Evolutionary conservation across 1,139 yeast genomes (phyloP), one percentile per base, ranked within the genome.

Genomic region (Geotrichum siamense): DNA sequence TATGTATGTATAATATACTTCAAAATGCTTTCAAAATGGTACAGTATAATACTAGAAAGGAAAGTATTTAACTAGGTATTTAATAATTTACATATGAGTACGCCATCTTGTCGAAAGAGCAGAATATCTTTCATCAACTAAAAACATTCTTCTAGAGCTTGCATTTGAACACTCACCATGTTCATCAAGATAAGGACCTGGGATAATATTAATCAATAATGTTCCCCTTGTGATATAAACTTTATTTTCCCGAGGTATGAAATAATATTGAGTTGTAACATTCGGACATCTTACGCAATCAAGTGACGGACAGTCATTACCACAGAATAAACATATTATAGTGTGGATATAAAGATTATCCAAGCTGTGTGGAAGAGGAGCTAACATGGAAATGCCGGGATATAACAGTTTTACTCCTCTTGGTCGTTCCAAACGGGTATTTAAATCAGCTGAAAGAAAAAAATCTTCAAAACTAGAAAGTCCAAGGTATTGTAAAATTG

Each of bases 161-260:
- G 27, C 25, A 4, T 8, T 21, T 15, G 6, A 87, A 15, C 78
- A 62, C 56, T 87, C 97, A 0, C 96, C 96, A 61, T 85, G 94
- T 36, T 73, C 71, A 60, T 89, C 96, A 38, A 85, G 65, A 58
- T 79, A 91, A 0, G 97, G 97, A 1, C 94, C 83, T n/a, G n/a
- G n/a, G n/a, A n/a, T n/a, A n/a, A n/a, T n/a, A n/a, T n/a, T n/a
- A n/a, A n/a, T n/a, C n/a, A n/a, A n/a, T n/a, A n/a, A n/a, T 5
- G 25, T 33, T 10, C 19, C 5, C 15, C 15, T 16, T 20, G 19
- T n/a, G 13, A 33, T 26, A 12, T 15, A 12, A 3, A 33, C 25
- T 6, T 21, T 22, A 21, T 33, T 33, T 10, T 33, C 37, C 9
- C 27, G 37, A 10, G 37, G 37, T 4, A 19, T 20, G 16, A 33